Evolutionary conservation across 768 basidiomycete genomes (phyloP), one percentile per base, ranked within the genome.

Genomic region (Sistotremastrum suecicum): DNA sequence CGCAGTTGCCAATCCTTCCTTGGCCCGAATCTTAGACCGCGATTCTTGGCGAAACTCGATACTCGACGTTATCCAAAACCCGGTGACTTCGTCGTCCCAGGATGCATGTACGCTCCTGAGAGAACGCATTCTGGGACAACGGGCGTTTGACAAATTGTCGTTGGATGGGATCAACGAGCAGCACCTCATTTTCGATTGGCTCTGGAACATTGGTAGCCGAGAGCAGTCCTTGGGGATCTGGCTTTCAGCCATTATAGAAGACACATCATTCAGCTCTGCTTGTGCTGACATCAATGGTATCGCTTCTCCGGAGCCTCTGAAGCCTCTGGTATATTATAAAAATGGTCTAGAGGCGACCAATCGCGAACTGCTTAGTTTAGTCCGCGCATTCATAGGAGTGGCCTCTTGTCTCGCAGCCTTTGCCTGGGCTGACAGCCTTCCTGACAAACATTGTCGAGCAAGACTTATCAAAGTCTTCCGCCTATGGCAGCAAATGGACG

Each of bases 361-460:
- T 55, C 68, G 68, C 30, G 76, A 78, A 40, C 82, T 86, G 50
- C 58, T 84, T 11, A 62, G 67, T 0, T 79, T 83, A 49, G 65
- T 82, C 7, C 70, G 79, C 47, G 79, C 80, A 0, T 76, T 73
- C 50, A 61, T 86, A 41, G 85, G 85, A 1, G 68, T 86, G 5
- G 68, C 77, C 3, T 67, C 70, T 43, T 75, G 84, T 9, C 61
- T 88, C 9, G 76, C 76, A 2, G 80, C 82, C 34, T 80, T 79
- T 55, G 80, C 82, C 3, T 89, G 83, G 80, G 75, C 84, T 8
- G 85, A 87, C 53, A 83, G 82, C 57, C 63, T 83, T 12, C 79
- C 78, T 1, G 72, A 78, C 45, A 70, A 75, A 47, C 61, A 61
- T 8, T 81, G 80, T 54, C 71, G 80, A 7, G 78, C 83, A 53